Base-by-base conservation (phyloP, 1,139 yeast genomes). In the Taphrina flavorubra region DNA sequence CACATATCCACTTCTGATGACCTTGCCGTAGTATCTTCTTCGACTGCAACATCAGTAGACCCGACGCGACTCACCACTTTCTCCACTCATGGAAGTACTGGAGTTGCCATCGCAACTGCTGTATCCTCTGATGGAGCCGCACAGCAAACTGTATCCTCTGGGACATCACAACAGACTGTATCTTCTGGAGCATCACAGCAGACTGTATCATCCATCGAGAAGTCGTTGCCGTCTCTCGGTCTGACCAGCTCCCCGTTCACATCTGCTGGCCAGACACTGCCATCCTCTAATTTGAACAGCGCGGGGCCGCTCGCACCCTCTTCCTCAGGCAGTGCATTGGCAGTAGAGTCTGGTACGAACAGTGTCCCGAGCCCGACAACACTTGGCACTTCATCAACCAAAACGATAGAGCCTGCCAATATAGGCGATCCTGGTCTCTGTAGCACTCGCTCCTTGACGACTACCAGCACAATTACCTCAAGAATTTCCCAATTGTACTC, bases 401-500 rank as follows among this genome's bases (percentile, higher is more conserved):
- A 14, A 13, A 44, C 47, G 18, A 44, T 44, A 7, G 16, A 44
- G 47, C 47, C 47, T 44, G 47, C 47, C 47, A 44, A 44, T n/a
- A n/a, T 13, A 13, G 47, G 18, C 47, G n/a, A 44, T 44, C 47
- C 18, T n/a, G 18, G 18, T 5, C 47, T 7, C 6, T 49, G 53
- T 25, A 49, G 53, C 36, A 49, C 53, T 10, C 53, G 5, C 36
- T 49, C n/a, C 11, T 11, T 25, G 36, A 49, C 53, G 13, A 25
- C 36, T 8, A 49, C 53, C 13, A 49, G 36, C 36, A 49, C 53
- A 2, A 49, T 49, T 34, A 20, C 36, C 5, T 49, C 53, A 3
- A 49, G 36, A 18, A 20, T 20, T 25, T 49, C 31, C n/a, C 31
- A 25, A 49, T n/a, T 10, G 36, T 20, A 20, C 36, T 25, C 53